phyloP scores from a whole-genome alignment of 192 early-diverging fungal genomes.

The Rhizophagus sp. region DNA sequence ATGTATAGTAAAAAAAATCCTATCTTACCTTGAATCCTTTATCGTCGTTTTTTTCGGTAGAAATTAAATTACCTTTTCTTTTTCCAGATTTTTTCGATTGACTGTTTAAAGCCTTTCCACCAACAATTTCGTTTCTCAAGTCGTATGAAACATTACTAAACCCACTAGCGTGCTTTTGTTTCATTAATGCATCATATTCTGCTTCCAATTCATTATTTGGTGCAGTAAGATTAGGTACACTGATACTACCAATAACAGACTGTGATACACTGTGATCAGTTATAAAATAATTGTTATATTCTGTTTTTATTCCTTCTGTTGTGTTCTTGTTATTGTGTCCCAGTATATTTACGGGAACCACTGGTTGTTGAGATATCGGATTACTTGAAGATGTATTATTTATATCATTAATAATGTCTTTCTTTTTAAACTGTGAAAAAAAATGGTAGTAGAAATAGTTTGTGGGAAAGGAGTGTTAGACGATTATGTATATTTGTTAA shows the following conservation, averaged over 20 bases:
- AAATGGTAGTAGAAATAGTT: not conserved
- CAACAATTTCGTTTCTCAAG: not conserved
- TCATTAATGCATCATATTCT: constrained; percentile 17
- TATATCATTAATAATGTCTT: not conserved
- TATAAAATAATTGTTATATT: constrained; percentile 4
- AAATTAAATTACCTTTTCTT: constrained; percentile 22
- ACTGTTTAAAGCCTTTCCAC: constrained; percentile 5
- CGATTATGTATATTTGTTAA: not conserved
- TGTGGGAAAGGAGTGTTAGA: not conserved
- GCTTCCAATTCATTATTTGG: constrained; percentile 7
- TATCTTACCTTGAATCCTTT: constrained; percentile 12
- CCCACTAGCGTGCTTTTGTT: not conserved
- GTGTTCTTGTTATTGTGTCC: not conserved
- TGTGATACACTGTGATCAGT: constrained; percentile 12
- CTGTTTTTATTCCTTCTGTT: not conserved
- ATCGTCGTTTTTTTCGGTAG: not conserved
- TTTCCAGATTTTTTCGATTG: not conserved
- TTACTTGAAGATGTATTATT: not conserved
- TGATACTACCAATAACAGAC: constrained; percentile 9
- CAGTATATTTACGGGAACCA: not conserved
- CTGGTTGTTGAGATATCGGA: constrained; percentile 4
- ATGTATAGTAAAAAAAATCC: not conserved
- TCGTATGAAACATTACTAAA: not conserved
- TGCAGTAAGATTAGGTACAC: constrained; percentile 19
- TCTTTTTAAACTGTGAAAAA: constrained; percentile 27